Conservation (phyloP, 306 rosid genomes). For the Dalbergia cochinchinensis region DNA sequence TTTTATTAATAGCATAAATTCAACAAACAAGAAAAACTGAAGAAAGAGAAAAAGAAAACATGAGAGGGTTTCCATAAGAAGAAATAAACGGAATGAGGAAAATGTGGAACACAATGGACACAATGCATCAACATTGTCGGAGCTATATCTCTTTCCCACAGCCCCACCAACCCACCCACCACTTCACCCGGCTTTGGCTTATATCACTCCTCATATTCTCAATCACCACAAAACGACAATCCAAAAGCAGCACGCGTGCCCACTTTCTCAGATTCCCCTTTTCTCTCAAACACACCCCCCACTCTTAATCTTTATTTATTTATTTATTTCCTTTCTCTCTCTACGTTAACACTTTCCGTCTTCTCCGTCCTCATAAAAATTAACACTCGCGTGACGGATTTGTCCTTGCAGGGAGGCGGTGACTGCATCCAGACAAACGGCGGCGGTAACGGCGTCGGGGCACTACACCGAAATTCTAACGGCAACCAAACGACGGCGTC, state of each 20-base stretch:
- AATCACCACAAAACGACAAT: conserved; percentile 75
- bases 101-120: not conserved
- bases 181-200: conserved; percentile 32
- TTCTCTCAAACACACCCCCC: not conserved
- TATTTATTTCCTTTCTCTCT: not conserved
- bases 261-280: conserved; percentile 74
- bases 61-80: conserved; percentile 28
- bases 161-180: conserved; percentile 43
- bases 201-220: conserved; percentile 46
- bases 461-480: conserved; percentile 40
- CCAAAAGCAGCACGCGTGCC: conserved; percentile 85
- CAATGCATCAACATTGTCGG: conserved; percentile 41
- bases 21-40: too few relatives aligned
- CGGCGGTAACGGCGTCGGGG: conserved; percentile 35
- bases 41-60: too few relatives aligned
- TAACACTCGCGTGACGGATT: conserved; percentile 22
- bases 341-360: not conserved
- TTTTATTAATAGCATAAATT: too few relatives aligned
- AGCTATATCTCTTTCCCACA: not conserved
- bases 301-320: too few relatives aligned
- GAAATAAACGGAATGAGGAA: conserved; percentile 19
- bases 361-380: too few relatives aligned
- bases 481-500: conserved; percentile 61
- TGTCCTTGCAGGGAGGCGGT: conserved; percentile 72
- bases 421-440: conserved; percentile 48